Conservation (phyloP, 2,329 filamentous ascomycete genomes). For the Knufia petricola region DNA sequence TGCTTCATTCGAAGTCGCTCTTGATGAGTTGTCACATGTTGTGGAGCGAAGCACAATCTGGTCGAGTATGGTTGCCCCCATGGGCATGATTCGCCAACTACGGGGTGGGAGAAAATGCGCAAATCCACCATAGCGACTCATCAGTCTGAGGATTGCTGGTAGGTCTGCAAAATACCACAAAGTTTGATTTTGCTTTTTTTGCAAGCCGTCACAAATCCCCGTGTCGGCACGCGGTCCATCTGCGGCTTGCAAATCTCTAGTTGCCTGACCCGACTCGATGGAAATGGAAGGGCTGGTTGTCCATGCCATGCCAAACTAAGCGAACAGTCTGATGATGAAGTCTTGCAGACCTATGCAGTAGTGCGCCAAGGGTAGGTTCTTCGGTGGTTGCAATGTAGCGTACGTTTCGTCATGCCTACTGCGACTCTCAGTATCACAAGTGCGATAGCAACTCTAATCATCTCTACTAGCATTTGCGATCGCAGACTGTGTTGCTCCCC, state of each 20-base stretch:
- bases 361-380: background rate
- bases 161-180: background rate
- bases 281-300: background rate
- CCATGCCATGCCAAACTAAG: background rate
- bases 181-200: background rate
- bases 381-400: background rate
- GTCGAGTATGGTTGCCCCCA: background rate
- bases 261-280: background rate
- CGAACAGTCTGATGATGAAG: background rate
- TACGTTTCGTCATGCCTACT: background rate
- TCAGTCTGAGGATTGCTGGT: background rate
- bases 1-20: background rate
- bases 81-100: too few species aligned
- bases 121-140: background rate
- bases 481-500: background rate
- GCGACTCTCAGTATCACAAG: background rate
- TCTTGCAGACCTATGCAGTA: conserved; percentile 1
- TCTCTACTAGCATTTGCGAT: background rate
- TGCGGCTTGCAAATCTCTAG: background rate
- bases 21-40: background rate
- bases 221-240: background rate
- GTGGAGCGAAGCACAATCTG: background rate
- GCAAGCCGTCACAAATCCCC: background rate
- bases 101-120: background rate
- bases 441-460: background rate